Conservation (phyloP, 371 early-diverging fungal species). For the Apophysomyces elegans region DNA sequence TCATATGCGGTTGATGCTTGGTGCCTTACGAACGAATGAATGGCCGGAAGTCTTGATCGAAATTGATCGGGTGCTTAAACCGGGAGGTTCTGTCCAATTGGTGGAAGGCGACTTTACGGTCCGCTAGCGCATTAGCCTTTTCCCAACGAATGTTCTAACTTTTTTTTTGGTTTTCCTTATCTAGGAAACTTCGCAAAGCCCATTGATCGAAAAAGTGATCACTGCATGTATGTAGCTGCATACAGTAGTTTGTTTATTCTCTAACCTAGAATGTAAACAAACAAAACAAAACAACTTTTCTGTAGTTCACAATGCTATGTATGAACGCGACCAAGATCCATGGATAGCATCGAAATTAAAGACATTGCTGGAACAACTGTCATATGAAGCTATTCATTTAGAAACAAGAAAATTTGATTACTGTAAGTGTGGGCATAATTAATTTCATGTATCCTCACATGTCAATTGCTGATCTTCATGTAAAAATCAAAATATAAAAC, state of each 20-base stretch:
- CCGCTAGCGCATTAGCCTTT: background rate
- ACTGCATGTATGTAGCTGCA: constrained; percentile 21
- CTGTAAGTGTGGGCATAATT: background rate
- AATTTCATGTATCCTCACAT: too few species aligned
- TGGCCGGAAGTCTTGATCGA: constrained; percentile 43
- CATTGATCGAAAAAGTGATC: constrained; percentile 7
- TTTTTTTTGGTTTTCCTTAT: background rate
- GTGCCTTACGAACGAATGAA: constrained; percentile 35
- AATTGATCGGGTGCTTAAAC: constrained; percentile 51
- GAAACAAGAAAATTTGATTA: constrained; percentile 1
- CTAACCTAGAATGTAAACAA: background rate
- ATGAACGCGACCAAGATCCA: constrained; percentile 42
- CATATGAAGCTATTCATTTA: background rate
- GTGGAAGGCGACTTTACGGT: constrained; percentile 54
- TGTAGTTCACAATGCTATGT: constrained; percentile 30
- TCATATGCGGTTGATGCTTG: constrained; percentile 49
- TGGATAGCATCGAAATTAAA: constrained; percentile 37
- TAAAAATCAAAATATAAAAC: background rate
- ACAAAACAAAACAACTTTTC: constrained; percentile 6
- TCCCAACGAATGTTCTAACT: background rate
- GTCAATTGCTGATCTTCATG: background rate
- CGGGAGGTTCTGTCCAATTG: constrained; percentile 47
- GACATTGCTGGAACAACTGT: constrained; percentile 6
- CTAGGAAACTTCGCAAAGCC: constrained; percentile 2
- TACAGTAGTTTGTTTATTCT: background rate